Percentiles rank a stretch among this genome's conserved stretches.
Conservation (phyloP, 176 grass and related monocot species). For the Pontederia crassipes region DNA sequence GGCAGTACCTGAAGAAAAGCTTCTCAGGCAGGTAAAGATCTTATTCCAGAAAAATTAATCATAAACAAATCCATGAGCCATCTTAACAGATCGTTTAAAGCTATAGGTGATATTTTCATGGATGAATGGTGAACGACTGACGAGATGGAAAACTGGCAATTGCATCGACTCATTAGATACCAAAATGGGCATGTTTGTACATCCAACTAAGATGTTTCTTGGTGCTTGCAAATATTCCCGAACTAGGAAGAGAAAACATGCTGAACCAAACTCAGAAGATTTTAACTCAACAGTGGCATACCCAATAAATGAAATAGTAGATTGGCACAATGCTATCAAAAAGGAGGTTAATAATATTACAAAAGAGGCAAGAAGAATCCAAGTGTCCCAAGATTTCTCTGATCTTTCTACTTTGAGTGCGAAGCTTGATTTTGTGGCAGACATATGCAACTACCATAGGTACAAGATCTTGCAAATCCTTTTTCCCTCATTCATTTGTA, state of each 20-base stretch:
- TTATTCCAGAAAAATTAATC: background rate
- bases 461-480: conserved; percentile 2
- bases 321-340: conserved; percentile 71
- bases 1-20: conserved; percentile 52
- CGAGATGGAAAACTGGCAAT: conserved; percentile 12
- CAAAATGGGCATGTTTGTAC: conserved; percentile 12
- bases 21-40: conserved; percentile 56
- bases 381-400: conserved; percentile 47
- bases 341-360: conserved; percentile 53
- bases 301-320: conserved; percentile 83
- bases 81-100: conserved; percentile 1
- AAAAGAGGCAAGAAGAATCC: conserved; percentile 50
- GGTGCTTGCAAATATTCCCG: conserved; percentile 30
- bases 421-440: conserved; percentile 63
- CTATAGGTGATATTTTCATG: conserved; percentile 69
- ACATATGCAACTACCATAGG: conserved; percentile 86
- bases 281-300: conserved; percentile 3
- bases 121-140: conserved; percentile 43
- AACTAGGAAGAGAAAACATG: conserved; percentile 41
- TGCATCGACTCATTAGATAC: background rate
- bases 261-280: conserved; percentile 20
- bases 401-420: conserved; percentile 44
- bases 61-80: background rate
- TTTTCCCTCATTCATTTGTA: conserved; percentile 15
- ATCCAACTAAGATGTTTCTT: conserved; percentile 13